A percentile compares a stretch with the other conserved stretches of the same genome.
Evolutionary conservation across 2,329 filamentous ascomycete genomes (phyloP).

Genomic region (Sclerotinia sclerotiorum): DNA sequence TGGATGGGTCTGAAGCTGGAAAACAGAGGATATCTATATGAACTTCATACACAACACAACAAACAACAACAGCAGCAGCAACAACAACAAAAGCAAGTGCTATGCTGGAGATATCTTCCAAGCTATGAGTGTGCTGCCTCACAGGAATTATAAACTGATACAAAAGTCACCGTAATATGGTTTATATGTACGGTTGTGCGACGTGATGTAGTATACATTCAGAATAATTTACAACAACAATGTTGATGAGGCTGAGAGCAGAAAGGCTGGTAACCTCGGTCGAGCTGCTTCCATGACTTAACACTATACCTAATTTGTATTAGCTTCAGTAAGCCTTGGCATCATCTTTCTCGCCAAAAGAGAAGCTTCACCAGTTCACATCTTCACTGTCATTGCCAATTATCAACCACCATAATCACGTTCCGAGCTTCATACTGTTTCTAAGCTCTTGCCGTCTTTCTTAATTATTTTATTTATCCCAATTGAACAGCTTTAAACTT

Average conservation of each 20-base stretch:
- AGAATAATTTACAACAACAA: conserved; percentile 1
- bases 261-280: conserved; percentile 17
- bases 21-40: conserved; percentile 6
- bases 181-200: neutral
- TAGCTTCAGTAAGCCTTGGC: neutral
- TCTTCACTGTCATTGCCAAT: neutral
- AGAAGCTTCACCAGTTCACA: conserved; percentile 1
- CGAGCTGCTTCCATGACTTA: neutral
- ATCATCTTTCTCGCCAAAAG: conserved; percentile 7
- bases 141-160: neutral
- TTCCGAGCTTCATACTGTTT: neutral
- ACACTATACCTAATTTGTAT: neutral
- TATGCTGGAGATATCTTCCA: conserved; percentile 1
- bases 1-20: conserved; percentile 2
- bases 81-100: neutral
- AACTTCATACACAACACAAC: neutral
- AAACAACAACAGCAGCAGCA: neutral
- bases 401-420: neutral
- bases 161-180: neutral
- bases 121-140: neutral
- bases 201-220: neutral
- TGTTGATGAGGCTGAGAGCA: conserved; percentile 4
- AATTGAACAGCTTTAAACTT: neutral
- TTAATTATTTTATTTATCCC: neutral
- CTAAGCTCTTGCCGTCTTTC: neutral